These are phyloP conservation scores for Penicillium freii DNA, from an alignment of 2,329 filamentous ascomycete genomes.

Conservation along the genomic window DNA sequence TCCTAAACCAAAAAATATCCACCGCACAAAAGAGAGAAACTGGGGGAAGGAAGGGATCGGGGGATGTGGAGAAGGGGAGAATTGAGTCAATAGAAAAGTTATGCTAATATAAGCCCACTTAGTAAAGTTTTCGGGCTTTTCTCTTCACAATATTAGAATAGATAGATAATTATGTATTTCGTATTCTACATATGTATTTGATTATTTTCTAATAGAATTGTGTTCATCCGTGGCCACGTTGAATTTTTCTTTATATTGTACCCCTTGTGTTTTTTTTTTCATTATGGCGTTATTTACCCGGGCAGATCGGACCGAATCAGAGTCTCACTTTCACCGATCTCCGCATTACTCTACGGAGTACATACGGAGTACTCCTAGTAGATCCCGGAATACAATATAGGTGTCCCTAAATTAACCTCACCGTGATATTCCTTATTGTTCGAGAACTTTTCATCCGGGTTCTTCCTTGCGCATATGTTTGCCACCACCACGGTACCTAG, in stretches of 20 bases:
- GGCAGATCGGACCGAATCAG: constrained; percentile 12
- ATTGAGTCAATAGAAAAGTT: constrained; percentile 23
- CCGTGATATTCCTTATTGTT: not conserved
- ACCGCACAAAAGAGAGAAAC: constrained; percentile 11
- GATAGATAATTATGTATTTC: not conserved
- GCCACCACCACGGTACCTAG: constrained; percentile 17
- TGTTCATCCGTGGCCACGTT: not conserved
- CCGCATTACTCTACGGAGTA: constrained; percentile 1
- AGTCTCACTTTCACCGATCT: constrained; percentile 6
- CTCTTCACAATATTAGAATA: not conserved
- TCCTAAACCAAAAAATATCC: constrained; percentile 5
- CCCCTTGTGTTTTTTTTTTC: not conserved
- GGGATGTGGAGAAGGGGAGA: constrained; percentile 23
- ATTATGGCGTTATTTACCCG: constrained; percentile 22
- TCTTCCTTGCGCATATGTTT: constrained; percentile 1
- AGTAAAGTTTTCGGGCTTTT: not conserved
- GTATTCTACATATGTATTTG: not conserved
- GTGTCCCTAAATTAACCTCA: not conserved
- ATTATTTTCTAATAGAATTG: not conserved
- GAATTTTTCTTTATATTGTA: constrained; percentile 6
- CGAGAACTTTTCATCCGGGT: not conserved
- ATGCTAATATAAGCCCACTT: not conserved
- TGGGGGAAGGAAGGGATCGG: constrained; percentile 16
- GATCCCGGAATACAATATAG: not conserved
- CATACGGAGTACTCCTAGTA: too few relatives aligned